These are phyloP conservation scores for Wickerhamomyces sp. DNA, from an alignment of 1,139 yeast genomes.

Conservation along the genomic window DNA sequence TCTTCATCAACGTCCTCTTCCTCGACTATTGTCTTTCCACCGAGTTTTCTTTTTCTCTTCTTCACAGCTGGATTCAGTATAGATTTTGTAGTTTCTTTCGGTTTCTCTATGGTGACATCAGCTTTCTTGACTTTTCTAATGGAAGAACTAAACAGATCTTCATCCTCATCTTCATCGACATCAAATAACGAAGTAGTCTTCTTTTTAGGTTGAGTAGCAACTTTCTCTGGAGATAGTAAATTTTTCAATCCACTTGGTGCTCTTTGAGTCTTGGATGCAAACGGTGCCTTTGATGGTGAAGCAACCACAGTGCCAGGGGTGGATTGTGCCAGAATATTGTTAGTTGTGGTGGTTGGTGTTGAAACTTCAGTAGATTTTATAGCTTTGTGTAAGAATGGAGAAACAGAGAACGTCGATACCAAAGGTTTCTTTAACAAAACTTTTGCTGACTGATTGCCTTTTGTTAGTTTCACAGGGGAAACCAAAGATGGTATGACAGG, in stretches of 20 bases:
- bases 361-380: constrained; percentile 5
- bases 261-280: constrained; percentile 5
- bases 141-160: constrained; percentile 20
- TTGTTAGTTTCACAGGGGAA: neutral
- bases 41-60: constrained; percentile 20
- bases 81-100: neutral
- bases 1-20: constrained; percentile 17
- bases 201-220: neutral
- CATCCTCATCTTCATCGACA: constrained; percentile 25
- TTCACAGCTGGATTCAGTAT: constrained; percentile 1
- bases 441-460: neutral
- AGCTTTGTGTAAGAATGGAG: constrained; percentile 23
- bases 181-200: constrained; percentile 22
- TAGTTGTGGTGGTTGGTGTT: constrained; percentile 8
- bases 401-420: constrained; percentile 21
- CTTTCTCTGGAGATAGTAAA: constrained; percentile 16
- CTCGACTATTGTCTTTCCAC: constrained; percentile 16
- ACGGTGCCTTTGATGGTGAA: constrained; percentile 17
- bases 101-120: neutral
- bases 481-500: constrained; percentile 3
- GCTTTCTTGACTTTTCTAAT: constrained; percentile 11
- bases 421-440: constrained; percentile 10
- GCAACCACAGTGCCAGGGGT: constrained; percentile 17
- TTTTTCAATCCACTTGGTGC: constrained; percentile 21
- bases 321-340: constrained; percentile 19